Evolutionary conservation across 2,329 filamentous ascomycete species (phyloP).

Genomic region (Camptophora hylomeconis): DNA sequence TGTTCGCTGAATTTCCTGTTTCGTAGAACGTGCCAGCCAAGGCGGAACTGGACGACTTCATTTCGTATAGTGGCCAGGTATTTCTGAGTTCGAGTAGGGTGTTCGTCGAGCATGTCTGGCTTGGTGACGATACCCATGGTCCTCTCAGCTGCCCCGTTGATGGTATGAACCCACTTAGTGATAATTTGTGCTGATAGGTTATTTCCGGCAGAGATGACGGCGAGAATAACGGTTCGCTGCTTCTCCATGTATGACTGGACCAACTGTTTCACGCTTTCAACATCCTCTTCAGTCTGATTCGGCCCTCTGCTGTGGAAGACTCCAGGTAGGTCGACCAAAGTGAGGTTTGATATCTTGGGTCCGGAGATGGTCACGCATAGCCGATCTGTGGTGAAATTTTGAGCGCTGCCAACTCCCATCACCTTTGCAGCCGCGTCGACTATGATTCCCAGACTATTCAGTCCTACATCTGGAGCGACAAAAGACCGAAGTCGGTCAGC

Average conservation of each 20-base stretch:
- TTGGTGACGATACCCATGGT: slow-evolving; percentile 44
- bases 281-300: slow-evolving; percentile 27
- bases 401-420: slow-evolving; percentile 18
- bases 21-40: slow-evolving; percentile 23
- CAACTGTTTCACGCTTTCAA: slow-evolving; percentile 25
- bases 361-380: slow-evolving; percentile 31
- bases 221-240: slow-evolving; percentile 28
- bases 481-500: slow-evolving; percentile 17
- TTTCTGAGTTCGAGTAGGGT: slow-evolving; percentile 19
- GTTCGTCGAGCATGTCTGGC: slow-evolving; percentile 38
- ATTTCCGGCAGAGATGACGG: slow-evolving; percentile 30
- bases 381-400: slow-evolving; percentile 29
- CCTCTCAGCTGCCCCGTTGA: slow-evolving; percentile 24
- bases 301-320: too few species aligned
- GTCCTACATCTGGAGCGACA: slow-evolving; percentile 12
- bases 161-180: slow-evolving; percentile 25
- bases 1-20: slow-evolving; percentile 23
- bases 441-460: slow-evolving; percentile 15
- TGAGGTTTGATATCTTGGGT: slow-evolving; percentile 27
- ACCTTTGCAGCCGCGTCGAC: slow-evolving; percentile 18
- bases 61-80: slow-evolving; percentile 19
- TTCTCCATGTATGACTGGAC: slow-evolving; percentile 28
- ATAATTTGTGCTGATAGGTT: slow-evolving; percentile 37
- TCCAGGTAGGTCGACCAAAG: slow-evolving; percentile 34
- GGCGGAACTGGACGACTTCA: slow-evolving; percentile 14